These are phyloP conservation scores for Beauveria bassiana DNA, from an alignment of 2,329 filamentous ascomycete species.

Conservation along the genomic window DNA sequence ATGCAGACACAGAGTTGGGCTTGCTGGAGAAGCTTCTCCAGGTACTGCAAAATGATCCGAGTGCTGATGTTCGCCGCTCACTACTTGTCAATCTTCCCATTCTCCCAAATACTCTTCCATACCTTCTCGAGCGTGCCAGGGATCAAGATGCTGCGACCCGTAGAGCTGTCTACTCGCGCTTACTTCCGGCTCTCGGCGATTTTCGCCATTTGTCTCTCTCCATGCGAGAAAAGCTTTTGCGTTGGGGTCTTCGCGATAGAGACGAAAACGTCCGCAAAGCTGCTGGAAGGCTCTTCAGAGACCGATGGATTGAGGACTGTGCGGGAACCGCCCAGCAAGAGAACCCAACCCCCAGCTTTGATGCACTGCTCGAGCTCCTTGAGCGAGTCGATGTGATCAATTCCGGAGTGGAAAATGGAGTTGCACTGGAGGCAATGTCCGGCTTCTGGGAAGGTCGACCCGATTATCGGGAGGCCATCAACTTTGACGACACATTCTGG, in stretches of 20 bases:
- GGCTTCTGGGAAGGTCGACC: constrained; percentile 93
- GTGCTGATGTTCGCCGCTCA: constrained; percentile 83
- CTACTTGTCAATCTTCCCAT: constrained; percentile 88
- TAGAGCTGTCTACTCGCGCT: constrained; percentile 75
- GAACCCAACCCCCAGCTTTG: constrained; percentile 60
- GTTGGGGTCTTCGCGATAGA: constrained; percentile 89
- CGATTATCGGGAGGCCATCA: constrained; percentile 66
- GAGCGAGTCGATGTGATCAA: constrained; percentile 92
- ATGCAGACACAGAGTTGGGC: constrained; percentile 54
- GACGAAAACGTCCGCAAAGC: constrained; percentile 93
- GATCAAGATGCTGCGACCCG: constrained; percentile 82
- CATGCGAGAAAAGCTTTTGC: constrained; percentile 89
- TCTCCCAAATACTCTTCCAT: constrained; percentile 72
- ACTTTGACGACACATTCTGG: constrained; percentile 70
- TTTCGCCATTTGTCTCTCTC: constrained; percentile 89
- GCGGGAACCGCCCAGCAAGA: constrained; percentile 57
- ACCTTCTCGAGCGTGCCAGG: constrained; percentile 80
- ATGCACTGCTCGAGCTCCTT: constrained; percentile 81
- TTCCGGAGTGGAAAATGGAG: constrained; percentile 80
- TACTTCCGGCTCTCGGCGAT: constrained; percentile 83
- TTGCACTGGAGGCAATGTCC: constrained; percentile 88
- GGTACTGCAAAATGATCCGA: constrained; percentile 87
- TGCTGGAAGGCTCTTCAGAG: constrained; percentile 79
- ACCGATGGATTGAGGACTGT: constrained; percentile 97
- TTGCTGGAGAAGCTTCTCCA: constrained; percentile 78